Evolutionary conservation across 257 asterid genomes (phyloP).

Genomic region (Penstemon barbatus): DNA sequence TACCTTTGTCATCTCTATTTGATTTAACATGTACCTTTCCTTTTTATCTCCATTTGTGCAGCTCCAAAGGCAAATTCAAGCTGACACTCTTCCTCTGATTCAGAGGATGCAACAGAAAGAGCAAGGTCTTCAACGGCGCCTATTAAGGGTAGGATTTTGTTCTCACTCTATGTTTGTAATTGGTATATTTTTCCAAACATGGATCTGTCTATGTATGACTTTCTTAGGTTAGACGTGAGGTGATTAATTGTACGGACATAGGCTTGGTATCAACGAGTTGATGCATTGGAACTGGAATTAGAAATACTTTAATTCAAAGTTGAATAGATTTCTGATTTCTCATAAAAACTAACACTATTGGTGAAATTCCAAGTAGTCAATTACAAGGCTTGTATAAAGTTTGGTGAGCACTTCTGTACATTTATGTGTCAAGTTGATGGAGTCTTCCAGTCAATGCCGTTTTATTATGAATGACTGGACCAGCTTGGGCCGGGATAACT

Average conservation of each 20-base stretch:
- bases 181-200: conserved; percentile 11
- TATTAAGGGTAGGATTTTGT: conserved; percentile 62
- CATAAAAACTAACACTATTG: neutral
- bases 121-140: conserved; percentile 91
- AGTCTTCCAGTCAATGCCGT: conserved; percentile 1
- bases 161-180: conserved; percentile 18
- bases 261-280: conserved; percentile 9
- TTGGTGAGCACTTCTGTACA: conserved; percentile 1
- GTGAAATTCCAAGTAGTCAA: neutral
- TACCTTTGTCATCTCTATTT: conserved; percentile 4
- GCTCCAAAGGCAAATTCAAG: conserved; percentile 96
- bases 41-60: conserved; percentile 34
- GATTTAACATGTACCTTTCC: conserved; percentile 12
- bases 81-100: conserved; percentile 84
- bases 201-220: neutral
- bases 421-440: conserved; percentile 3
- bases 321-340: neutral
- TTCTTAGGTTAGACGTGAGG: conserved; percentile 13
- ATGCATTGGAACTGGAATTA: conserved; percentile 7
- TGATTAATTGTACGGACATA: neutral
- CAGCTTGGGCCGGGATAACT: conserved; percentile 1
- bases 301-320: neutral
- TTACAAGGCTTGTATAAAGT: conserved; percentile 14
- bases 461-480: neutral
- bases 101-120: conserved; percentile 94